Conservation (phyloP, 2,329 filamentous ascomycete species). For the Basipetospora sp. region DNA sequence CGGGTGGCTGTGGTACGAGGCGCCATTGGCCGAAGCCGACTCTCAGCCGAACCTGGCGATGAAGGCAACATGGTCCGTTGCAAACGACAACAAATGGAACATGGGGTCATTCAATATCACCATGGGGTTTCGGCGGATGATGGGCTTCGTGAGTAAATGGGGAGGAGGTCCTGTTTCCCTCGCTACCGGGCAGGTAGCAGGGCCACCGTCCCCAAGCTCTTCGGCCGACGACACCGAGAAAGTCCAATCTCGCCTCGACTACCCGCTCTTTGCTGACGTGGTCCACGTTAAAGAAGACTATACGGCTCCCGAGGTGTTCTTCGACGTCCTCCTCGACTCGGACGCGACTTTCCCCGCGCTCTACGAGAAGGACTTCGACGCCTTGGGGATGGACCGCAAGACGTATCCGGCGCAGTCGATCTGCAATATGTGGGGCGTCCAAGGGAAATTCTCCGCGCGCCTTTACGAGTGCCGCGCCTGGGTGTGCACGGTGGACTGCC, state of each 20-base stretch:
- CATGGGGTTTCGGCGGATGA: slow-evolving; percentile 15
- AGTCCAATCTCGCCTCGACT: not conserved
- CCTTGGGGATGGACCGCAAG: slow-evolving; percentile 18
- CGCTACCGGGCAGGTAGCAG: too few species aligned
- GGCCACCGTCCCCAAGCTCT: too few species aligned
- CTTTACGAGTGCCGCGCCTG: slow-evolving; percentile 23
- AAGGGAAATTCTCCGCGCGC: slow-evolving; percentile 8
- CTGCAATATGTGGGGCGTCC: slow-evolving; percentile 11
- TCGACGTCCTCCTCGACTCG: slow-evolving; percentile 25
- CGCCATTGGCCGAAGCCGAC: slow-evolving; percentile 19
- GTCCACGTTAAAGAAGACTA: slow-evolving; percentile 4
- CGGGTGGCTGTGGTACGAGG: slow-evolving; percentile 33
- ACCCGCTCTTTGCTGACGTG: not conserved
- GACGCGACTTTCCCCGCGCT: slow-evolving; percentile 28
- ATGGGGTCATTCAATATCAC: slow-evolving; percentile 16
- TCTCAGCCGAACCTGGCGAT: slow-evolving; percentile 13
- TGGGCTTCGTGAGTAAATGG: slow-evolving; percentile 1
- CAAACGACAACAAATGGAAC: slow-evolving; percentile 14
- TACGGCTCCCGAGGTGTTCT: slow-evolving; percentile 16
- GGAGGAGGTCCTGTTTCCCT: too few species aligned
- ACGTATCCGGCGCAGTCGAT: slow-evolving; percentile 23
- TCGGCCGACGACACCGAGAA: not conserved
- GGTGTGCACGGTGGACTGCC: slow-evolving; percentile 14
- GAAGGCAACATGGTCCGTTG: slow-evolving; percentile 16
- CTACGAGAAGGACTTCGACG: slow-evolving; percentile 18